Base-by-base conservation (phyloP, 345 rosid genomes). In the Luvunga scandens region DNA sequence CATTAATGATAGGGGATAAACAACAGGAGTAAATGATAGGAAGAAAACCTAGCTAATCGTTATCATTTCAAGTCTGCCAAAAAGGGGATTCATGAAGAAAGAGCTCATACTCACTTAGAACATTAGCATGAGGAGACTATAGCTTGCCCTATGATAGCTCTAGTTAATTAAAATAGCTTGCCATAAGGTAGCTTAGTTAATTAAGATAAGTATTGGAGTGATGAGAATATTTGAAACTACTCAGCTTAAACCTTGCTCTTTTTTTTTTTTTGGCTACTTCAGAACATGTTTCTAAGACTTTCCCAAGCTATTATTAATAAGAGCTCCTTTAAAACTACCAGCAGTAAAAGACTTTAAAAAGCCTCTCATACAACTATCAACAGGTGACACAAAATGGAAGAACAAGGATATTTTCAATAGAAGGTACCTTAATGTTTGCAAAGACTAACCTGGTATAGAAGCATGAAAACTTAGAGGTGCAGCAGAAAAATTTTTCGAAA, bases 401-500 rank as follows among this genome's bases (percentile, higher is more conserved):
- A 80, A 62, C 10, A 36, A 68, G 28, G 71, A 73, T 34, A 55
- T 22, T 22, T 39, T 71, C 77, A 55, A 33, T 1, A 27, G 4
- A 25, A 28, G 9, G 12, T 25, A 67, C 22, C 22, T n/a, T 67
- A 55, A 12, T 19, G 12, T 24, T 57, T 56, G 53, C 18, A 69
- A 80, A 60, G 61, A 69, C 65, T 76, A 88, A 92, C 99, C 97
- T 79, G 99, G 99, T 85, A 96, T 86, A 55, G 99, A 94, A 71
- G 91, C 88, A 76, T 88, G 89, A 81, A 96, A 96, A 89, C 95
- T 92, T 73, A 82, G 48, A 45, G 90, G 83, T 71, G 83, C 80
- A 33, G 89, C 86, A 57, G 90, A 85, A 75, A 87, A 81, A 63
- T 96, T 96, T 87, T 89, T 91, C 42, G 98, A 94, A 81, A 94